These are phyloP conservation scores for Chaetomiaceae sp. DNA, from an alignment of 2,329 filamentous ascomycete genomes.

Conservation along the genomic window DNA sequence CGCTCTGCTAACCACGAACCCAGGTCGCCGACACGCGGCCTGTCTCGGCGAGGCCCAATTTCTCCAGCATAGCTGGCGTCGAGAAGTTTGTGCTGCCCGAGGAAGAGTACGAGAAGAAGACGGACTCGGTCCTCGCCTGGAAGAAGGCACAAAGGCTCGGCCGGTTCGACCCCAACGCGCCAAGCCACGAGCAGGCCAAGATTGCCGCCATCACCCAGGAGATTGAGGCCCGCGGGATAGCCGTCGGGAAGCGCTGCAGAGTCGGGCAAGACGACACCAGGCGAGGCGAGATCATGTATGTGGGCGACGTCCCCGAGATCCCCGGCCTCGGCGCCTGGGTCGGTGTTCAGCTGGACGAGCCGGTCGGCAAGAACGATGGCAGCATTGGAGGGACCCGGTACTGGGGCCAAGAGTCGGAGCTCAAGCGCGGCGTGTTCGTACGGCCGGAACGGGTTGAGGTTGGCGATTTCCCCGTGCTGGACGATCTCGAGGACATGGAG, in stretches of 20 bases:
- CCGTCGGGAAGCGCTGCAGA: conserved; percentile 58
- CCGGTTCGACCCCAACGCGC: conserved; percentile 84
- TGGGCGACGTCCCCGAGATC: conserved; percentile 72
- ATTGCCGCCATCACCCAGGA: conserved; percentile 65
- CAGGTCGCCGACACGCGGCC: conserved; percentile 81
- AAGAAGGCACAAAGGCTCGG: conserved; percentile 95
- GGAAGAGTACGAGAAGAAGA: conserved; percentile 78
- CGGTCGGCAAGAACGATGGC: conserved; percentile 76
- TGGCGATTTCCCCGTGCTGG: conserved; percentile 66
- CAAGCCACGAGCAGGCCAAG: conserved; percentile 68
- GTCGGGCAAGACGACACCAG: conserved; percentile 64
- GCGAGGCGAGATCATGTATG: conserved; percentile 65
- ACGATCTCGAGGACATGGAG: conserved; percentile 74
- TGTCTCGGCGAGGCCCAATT: conserved; percentile 68
- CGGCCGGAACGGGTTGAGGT: conserved; percentile 72
- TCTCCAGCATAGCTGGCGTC: conserved; percentile 73
- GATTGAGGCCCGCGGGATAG: conserved; percentile 64
- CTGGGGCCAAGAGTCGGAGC: conserved; percentile 59
- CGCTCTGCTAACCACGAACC: not conserved
- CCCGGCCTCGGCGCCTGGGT: conserved; percentile 66
- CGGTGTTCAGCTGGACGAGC: conserved; percentile 71
- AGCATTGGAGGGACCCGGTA: conserved; percentile 61
- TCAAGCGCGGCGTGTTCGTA: conserved; percentile 75
- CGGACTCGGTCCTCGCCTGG: conserved; percentile 89
- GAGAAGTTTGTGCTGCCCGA: conserved; percentile 88